A percentile compares a stretch with the other conserved stretches of the same genome.
Conservation (phyloP, 768 basidiomycete genomes). For the Amanita brunnescens region DNA sequence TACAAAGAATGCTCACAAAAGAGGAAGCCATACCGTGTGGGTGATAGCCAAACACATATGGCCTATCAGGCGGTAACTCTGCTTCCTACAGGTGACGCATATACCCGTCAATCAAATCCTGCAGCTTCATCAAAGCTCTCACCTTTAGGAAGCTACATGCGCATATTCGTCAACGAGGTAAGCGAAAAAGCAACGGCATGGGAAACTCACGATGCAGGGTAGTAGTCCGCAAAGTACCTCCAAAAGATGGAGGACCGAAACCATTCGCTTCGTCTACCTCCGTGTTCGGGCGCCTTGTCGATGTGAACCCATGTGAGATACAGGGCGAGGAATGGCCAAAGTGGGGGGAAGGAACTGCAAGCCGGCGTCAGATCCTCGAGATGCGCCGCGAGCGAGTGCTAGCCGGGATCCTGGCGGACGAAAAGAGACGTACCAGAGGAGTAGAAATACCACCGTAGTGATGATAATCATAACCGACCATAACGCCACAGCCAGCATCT, state of each 20-base stretch:
- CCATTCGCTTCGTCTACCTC: conserved; percentile 69
- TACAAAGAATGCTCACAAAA: conserved; percentile 5
- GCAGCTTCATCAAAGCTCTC: conserved; percentile 6
- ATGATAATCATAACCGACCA: conserved; percentile 82
- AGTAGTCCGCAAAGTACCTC: conserved; percentile 89
- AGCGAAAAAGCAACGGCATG: background rate
- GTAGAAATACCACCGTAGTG: conserved; percentile 55
- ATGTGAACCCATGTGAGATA: conserved; percentile 78
- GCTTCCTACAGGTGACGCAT: conserved; percentile 51
- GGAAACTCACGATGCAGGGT: conserved; percentile 73
- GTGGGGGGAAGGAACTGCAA: conserved; percentile 71
- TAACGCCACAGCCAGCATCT: conserved; percentile 81
- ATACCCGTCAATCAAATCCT: background rate
- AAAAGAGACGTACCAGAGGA: conserved; percentile 80
- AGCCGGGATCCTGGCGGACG: background rate
- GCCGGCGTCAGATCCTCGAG: background rate
- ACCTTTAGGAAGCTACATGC: conserved; percentile 44
- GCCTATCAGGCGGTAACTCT: conserved; percentile 83
- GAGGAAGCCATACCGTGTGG: conserved; percentile 68
- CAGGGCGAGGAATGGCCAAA: conserved; percentile 77
- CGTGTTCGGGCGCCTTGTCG: conserved; percentile 66
- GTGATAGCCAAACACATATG: conserved; percentile 97
- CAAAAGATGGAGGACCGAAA: conserved; percentile 64
- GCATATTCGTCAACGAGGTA: conserved; percentile 14
- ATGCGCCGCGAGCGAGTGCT: background rate